phyloP scores from a whole-genome alignment of 2,329 filamentous ascomycete genomes.

The Beauveria pseudobassiana region DNA sequence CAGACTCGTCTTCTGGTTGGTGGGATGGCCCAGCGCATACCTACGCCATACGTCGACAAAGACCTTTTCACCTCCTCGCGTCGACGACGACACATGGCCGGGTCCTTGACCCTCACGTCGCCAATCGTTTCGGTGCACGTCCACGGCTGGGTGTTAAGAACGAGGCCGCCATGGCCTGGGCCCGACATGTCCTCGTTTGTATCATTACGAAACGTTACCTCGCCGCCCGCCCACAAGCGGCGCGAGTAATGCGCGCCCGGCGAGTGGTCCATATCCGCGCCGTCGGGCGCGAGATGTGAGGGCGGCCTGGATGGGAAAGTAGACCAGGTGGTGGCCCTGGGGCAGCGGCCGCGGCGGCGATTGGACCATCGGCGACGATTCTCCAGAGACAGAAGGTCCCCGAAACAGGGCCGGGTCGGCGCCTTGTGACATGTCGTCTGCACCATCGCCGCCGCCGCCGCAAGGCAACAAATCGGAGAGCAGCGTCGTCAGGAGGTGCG shows the following conservation, averaged over 20 bases:
- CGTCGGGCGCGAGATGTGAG: conserved; percentile 64
- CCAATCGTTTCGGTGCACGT: conserved; percentile 40
- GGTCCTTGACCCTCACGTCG: conserved; percentile 25
- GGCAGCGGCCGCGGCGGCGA: conserved; percentile 38
- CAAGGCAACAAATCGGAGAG: conserved; percentile 41
- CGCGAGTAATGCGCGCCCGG: conserved; percentile 66
- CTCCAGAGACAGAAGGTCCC: not conserved
- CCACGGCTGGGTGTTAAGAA: conserved; percentile 31
- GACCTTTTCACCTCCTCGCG: conserved; percentile 33
- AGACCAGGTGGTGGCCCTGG: conserved; percentile 73
- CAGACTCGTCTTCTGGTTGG: not conserved
- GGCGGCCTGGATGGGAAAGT: conserved; percentile 68
- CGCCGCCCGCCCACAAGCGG: conserved; percentile 85
- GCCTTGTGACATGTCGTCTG: not conserved
- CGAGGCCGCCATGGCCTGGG: conserved; percentile 22
- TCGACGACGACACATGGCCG: not conserved
- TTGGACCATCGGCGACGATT: conserved; percentile 13
- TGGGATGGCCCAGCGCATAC: conserved; percentile 28
- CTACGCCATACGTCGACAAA: conserved; percentile 44
- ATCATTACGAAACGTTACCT: conserved; percentile 43
- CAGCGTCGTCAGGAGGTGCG: conserved; percentile 57
- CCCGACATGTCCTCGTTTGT: conserved; percentile 13
- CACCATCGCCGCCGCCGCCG: not conserved
- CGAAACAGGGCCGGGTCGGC: not conserved
- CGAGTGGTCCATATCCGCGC: conserved; percentile 72